Conservation (phyloP, 371 early-diverging fungal genomes). For the Fennellomyces sp. region DNA sequence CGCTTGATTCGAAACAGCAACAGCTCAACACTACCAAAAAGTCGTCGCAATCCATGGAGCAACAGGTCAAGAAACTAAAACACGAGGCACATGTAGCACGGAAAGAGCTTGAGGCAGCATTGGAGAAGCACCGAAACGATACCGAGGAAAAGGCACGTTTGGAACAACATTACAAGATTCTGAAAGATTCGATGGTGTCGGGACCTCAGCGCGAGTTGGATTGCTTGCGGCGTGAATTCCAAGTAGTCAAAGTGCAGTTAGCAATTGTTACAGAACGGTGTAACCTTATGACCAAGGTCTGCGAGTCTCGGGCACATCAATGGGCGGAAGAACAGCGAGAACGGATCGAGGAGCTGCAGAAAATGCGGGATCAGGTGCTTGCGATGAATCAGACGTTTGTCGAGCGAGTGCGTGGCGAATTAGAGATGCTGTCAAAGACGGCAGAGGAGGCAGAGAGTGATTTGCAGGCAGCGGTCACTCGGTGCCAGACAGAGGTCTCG, state of each 20-base stretch:
- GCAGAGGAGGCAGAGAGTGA: background rate
- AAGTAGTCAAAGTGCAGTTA: conserved; percentile 15
- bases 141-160: conserved; percentile 28
- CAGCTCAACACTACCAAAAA: conserved; percentile 36
- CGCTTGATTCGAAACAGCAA: conserved; percentile 41
- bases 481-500: conserved; percentile 33
- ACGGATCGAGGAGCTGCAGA: background rate
- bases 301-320: conserved; percentile 15
- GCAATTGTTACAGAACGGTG: conserved; percentile 13
- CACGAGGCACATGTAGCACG: conserved; percentile 39
- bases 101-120: conserved; percentile 34
- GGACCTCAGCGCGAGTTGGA: conserved; percentile 23
- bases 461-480: conserved; percentile 13
- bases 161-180: conserved; percentile 20
- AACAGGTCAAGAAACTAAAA: conserved; percentile 36
- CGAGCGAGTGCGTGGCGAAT: conserved; percentile 9
- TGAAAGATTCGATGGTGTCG: conserved; percentile 28
- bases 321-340: conserved; percentile 18
- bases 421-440: conserved; percentile 10
- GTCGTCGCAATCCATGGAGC: conserved; percentile 19
- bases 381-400: conserved; percentile 11
- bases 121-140: conserved; percentile 14
- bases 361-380: conserved; percentile 4
- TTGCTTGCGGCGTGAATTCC: conserved; percentile 16
- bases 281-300: conserved; percentile 1